Evolutionary conservation across 768 basidiomycete species (phyloP).

Genomic region (Leccinum arenicola): DNA sequence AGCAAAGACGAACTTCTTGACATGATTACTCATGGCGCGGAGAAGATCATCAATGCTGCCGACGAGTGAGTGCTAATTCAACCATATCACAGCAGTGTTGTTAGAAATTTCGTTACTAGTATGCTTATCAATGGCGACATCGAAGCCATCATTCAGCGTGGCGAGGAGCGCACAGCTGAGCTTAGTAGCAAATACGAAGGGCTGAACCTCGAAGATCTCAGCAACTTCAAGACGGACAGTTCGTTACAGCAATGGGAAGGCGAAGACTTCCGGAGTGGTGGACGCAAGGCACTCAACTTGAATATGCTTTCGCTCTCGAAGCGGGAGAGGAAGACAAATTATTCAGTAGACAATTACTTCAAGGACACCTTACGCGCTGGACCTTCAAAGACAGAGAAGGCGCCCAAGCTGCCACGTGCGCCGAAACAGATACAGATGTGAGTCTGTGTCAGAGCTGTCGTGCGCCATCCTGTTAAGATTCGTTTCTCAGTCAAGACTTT

Average conservation of each 20-base stretch:
- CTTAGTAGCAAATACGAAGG: slow-evolving; percentile 91
- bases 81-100: not conserved
- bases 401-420: slow-evolving; percentile 76
- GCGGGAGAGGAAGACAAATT: slow-evolving; percentile 90
- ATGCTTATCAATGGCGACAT: slow-evolving; percentile 85
- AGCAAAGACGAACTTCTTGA: slow-evolving; percentile 96
- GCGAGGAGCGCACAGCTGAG: slow-evolving; percentile 86
- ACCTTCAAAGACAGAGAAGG: slow-evolving; percentile 76
- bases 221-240: slow-evolving; percentile 94
- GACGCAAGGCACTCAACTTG: slow-evolving; percentile 70
- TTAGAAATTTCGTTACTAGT: slow-evolving; percentile 35
- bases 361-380: slow-evolving; percentile 85
- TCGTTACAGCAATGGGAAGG: slow-evolving; percentile 95
- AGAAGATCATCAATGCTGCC: slow-evolving; percentile 85
- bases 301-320: slow-evolving; percentile 87
- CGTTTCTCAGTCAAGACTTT: slow-evolving; percentile 74
- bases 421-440: slow-evolving; percentile 87
- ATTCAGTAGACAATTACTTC: slow-evolving; percentile 95
- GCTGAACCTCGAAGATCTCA: slow-evolving; percentile 89
- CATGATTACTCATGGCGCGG: slow-evolving; percentile 98
- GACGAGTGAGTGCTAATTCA: slow-evolving; percentile 56
- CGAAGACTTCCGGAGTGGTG: slow-evolving; percentile 82
- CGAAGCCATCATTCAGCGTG: slow-evolving; percentile 87
- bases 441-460: slow-evolving; percentile 26
- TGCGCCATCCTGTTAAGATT: not conserved